Percentiles rank a stretch among this genome's conserved stretches.
These are phyloP conservation scores for Lipomyces mesembrius DNA, from an alignment of 805 yeast species.

Conservation along the genomic window DNA sequence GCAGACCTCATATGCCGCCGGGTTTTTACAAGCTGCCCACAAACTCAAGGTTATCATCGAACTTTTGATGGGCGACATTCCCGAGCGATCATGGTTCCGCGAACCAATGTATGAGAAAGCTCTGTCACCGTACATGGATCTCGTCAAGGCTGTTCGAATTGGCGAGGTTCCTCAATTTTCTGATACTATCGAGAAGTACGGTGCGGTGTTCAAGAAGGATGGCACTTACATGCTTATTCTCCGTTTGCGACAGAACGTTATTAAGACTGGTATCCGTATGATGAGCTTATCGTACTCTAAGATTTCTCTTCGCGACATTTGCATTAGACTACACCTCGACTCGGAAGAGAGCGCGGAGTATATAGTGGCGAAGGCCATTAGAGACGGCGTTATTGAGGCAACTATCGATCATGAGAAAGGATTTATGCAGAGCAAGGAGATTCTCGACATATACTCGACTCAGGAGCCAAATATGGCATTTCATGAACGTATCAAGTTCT, in stretches of 20 bases:
- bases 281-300: conserved; percentile 88
- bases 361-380: conserved; percentile 92
- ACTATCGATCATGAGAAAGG: conserved; percentile 88
- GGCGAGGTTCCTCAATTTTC: conserved; percentile 88
- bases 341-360: conserved; percentile 96
- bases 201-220: conserved; percentile 67
- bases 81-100: conserved; percentile 81
- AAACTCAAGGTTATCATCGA: conserved; percentile 88
- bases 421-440: conserved; percentile 86
- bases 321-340: conserved; percentile 88
- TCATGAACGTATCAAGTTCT: conserved; percentile 92
- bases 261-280: conserved; percentile 94
- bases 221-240: conserved; percentile 82
- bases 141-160: conserved; percentile 86
- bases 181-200: conserved; percentile 67
- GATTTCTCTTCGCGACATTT: conserved; percentile 90
- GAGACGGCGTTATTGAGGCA: conserved; percentile 98
- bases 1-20: conserved; percentile 79
- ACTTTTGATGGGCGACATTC: conserved; percentile 94
- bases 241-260: conserved; percentile 93
- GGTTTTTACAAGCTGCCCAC: conserved; percentile 87
- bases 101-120: conserved; percentile 63
- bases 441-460: conserved; percentile 84
- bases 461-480: conserved; percentile 82
- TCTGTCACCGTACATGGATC: conserved; percentile 79